Evolutionary conservation across 441 rosid species (phyloP), one percentile per base, ranked within the genome.

Genomic region (Gossypium davidsonii): DNA sequence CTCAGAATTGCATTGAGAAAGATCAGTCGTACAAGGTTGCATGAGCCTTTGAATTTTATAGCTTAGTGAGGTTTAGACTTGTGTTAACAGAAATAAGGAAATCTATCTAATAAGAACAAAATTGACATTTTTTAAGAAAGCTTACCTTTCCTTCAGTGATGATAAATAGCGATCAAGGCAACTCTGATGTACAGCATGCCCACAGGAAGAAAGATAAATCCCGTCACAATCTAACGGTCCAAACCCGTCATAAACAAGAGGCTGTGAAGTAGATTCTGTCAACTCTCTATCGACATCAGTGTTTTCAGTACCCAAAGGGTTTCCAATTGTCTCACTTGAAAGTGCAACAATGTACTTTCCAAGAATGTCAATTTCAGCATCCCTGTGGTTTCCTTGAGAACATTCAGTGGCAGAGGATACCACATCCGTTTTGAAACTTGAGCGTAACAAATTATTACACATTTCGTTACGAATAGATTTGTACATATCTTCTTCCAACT

Each of bases 101-200:
- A 52, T 12, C 39, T 2, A 9, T 60, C 26, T 6, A 23, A 26
- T 55, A 44, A 3, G 61, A 55, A 64, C 58, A 48, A 59, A 3
- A 31, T 18, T 12, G 1, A 9, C 8, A 14, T 21, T 44, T 21
- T 18, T 9, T 23, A 14, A 56, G 55, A 65, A 64, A 74, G 81
- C 86, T 82, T 76, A 84, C 99, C 99, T 91, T 75, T 96, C 99
- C 88, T 72, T 89, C 87, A 96, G 79, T n/a, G 98, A 96, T 11
- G 82, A 83, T 57, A 96, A 76, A 83, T 96, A 96, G 60, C 94
- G 92, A 71, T 91, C 91, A 59, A 90, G 94, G 76, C 99, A 96
- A 67, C 77, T 82, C 79, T 93, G 97, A 85, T 96, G 99, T 77
- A 93, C 98, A 10, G 97, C 90, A 89, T 96, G 98, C 66, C 99